Base-by-base conservation (phyloP, 768 basidiomycete genomes). In the Termitomyces eurrhizus region DNA sequence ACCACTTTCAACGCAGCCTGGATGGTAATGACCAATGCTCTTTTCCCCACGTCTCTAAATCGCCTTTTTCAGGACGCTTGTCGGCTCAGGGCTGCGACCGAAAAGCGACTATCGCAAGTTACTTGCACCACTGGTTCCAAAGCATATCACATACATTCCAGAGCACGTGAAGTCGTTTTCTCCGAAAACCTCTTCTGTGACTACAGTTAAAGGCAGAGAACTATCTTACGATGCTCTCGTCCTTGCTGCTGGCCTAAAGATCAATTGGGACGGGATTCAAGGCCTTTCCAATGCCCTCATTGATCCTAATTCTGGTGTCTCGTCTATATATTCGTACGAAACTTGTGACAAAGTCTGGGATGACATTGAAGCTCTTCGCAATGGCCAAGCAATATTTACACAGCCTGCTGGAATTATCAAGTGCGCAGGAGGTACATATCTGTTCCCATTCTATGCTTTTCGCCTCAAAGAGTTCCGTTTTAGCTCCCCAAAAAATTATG, bases 351-450 rank as follows among this genome's bases (percentile, higher is more conserved):
- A 93, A 74, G 84, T 85, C 16, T 96, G 92, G 93, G 74, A 79
- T 45, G 87, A 94, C 66, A 87, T 98, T 49, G 85, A 93, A 60
- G 79, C 80, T 13, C 80, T 94, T 59, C 83, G 88, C 39, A 75
- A 80, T 2, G 95, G 95, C 13, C 85, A 87, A 56, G 95, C 95
- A 4, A 82, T 98, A 66, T 99, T 98, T 77, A 98, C 95, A 0
- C 96, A 98, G 68, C 96, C 95, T 39, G 84, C 89, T 14, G 94
- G 95, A 16, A 76, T 93, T 29, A 83, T 99, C 70, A 99, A 99
- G 74, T 98, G 95, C 71, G 90, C 95, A 66, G 89, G 93, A 77
- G 91, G 92, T 90, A 67, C 65, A 65, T 53, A 18, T 26, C 3
- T 32, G 8, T 46, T 2, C 44, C 54, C 48, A 8, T n/a, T 13